These are phyloP conservation scores for Phaffomyces antillensis DNA, from an alignment of 805 yeast species.

Conservation along the genomic window DNA sequence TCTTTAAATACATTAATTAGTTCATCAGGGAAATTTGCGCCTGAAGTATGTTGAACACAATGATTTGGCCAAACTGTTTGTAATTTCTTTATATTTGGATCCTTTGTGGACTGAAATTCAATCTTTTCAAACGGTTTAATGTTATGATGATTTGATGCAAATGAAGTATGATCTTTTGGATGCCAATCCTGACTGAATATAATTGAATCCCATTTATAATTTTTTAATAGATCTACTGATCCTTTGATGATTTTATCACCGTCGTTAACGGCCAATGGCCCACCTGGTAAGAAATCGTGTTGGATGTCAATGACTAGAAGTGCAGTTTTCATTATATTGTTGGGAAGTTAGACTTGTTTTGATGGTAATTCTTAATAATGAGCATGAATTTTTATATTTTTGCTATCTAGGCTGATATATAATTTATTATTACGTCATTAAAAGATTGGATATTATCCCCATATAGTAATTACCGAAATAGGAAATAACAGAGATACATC, in stretches of 20 bases:
- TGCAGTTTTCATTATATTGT: conserved; percentile 34
- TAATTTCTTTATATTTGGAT: conserved; percentile 21
- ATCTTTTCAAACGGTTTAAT: conserved; percentile 43
- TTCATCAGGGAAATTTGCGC: conserved; percentile 53
- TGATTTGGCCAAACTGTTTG: conserved; percentile 86
- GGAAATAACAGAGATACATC: conserved; percentile 21
- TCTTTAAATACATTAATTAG: conserved; percentile 30
- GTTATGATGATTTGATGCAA: conserved; percentile 60
- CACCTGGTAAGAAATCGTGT: conserved; percentile 82
- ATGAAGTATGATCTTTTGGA: conserved; percentile 69
- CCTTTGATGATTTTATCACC: conserved; percentile 55
- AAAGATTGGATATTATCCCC: background rate
- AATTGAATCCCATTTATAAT: conserved; percentile 52
- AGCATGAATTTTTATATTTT: too few relatives aligned
- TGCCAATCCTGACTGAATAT: conserved; percentile 89
- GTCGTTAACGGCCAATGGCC: conserved; percentile 63
- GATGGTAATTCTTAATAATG: background rate
- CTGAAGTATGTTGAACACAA: conserved; percentile 67
- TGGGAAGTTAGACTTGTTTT: too few relatives aligned
- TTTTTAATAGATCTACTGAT: conserved; percentile 40
- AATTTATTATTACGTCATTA: too few relatives aligned
- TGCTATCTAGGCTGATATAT: too few relatives aligned
- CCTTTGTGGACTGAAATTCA: conserved; percentile 44
- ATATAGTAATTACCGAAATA: background rate
- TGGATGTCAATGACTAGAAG: conserved; percentile 76